Percentiles rank a stretch among this genome's conserved stretches.
Conservation (phyloP, 768 basidiomycete genomes). For the Gyrodon lividus region DNA sequence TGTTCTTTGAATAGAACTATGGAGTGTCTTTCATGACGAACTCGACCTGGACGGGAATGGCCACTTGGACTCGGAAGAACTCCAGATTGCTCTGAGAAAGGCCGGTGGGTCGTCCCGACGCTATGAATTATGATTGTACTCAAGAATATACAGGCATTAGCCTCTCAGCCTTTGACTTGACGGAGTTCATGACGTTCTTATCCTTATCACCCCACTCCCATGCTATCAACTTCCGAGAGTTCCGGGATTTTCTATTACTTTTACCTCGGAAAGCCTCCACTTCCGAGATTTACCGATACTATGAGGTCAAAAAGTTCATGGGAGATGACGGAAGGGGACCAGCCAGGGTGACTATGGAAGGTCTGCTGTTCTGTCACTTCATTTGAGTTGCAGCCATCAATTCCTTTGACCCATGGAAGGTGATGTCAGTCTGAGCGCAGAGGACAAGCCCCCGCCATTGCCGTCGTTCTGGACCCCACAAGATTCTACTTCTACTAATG, state of each 20-base stretch:
- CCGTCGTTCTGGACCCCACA: conserved; percentile 13
- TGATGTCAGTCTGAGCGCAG: conserved; percentile 75
- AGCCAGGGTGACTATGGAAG: conserved; percentile 87
- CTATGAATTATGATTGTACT: conserved; percentile 18
- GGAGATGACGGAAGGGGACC: conserved; percentile 77
- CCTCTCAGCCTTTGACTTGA: conserved; percentile 64
- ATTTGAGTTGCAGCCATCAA: conserved; percentile 17
- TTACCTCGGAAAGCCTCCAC: conserved; percentile 79
- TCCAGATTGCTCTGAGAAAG: conserved; percentile 60
- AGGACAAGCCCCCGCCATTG: conserved; percentile 57
- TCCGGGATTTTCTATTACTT: conserved; percentile 86
- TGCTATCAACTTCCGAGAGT: conserved; percentile 77
- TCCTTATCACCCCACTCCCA: conserved; percentile 69
- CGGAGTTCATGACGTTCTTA: conserved; percentile 79
- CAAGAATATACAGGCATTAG: conserved; percentile 56
- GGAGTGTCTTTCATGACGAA: conserved; percentile 89
- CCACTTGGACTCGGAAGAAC: conserved; percentile 64
- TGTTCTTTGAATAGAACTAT: conserved; percentile 59
- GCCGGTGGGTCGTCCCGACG: conserved; percentile 53
- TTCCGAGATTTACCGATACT: conserved; percentile 84
- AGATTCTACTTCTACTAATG: conserved; percentile 22
- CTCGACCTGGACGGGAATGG: conserved; percentile 90
- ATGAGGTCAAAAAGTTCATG: conserved; percentile 64
- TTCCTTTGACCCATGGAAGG: conserved; percentile 45
- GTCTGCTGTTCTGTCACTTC: conserved; percentile 39